These are phyloP conservation scores for Linum trigynum DNA, from an alignment of 345 rosid species.

Conservation along the genomic window DNA sequence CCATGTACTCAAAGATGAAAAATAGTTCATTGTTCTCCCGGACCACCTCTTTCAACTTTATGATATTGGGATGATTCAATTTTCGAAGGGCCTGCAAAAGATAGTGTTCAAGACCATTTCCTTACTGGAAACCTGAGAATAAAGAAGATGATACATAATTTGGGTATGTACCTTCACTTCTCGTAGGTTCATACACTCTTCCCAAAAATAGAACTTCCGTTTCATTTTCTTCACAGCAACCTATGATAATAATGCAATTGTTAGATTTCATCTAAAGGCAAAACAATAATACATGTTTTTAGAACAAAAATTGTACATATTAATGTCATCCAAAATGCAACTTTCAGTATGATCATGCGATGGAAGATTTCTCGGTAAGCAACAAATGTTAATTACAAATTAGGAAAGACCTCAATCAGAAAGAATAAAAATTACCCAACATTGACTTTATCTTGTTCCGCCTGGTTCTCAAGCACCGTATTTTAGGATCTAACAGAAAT, in stretches of 20 bases:
- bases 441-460: no score
- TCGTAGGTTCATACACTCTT: constrained; percentile 76
- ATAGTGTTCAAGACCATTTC: constrained; percentile 1
- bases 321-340: neutral
- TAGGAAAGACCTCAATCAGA: no score
- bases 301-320: no score
- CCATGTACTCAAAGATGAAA: constrained; percentile 95
- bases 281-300: neutral
- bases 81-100: constrained; percentile 75
- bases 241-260: constrained; percentile 24
- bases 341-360: no score
- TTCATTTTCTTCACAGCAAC: constrained; percentile 98
- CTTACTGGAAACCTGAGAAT: neutral
- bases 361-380: no score
- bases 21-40: constrained; percentile 78
- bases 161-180: constrained; percentile 66
- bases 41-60: constrained; percentile 89
- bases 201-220: constrained; percentile 86
- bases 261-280: neutral
- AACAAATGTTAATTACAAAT: no score
- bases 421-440: no score
- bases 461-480: no score
- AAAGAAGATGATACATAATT: constrained; percentile 2
- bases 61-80: constrained; percentile 71
- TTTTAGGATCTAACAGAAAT: no score